A percentile compares a stretch with the other conserved stretches of the same genome.
These are phyloP conservation scores for Peronospora destructor DNA, from an alignment of 352 stramenopile species.

Conservation along the genomic window DNA sequence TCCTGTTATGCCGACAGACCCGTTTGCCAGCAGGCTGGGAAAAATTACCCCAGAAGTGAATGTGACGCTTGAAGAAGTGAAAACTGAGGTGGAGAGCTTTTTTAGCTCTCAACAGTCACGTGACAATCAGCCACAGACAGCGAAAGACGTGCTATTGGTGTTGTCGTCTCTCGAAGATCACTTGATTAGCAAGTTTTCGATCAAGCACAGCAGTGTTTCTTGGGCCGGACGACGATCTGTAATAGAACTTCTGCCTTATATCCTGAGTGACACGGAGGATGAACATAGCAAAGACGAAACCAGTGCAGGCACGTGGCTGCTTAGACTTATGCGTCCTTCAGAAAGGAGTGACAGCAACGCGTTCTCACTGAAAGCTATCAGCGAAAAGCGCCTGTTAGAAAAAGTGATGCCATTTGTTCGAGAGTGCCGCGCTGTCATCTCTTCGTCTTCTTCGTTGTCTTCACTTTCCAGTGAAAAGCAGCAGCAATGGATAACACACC, in stretches of 20 bases:
- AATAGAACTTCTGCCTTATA: conserved; percentile 20
- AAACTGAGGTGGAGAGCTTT: conserved; percentile 27
- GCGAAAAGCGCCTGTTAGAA: conserved; percentile 16
- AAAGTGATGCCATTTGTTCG: conserved; percentile 26
- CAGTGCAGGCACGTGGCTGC: conserved; percentile 11
- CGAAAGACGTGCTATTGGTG: conserved; percentile 31
- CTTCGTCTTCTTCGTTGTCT: conserved; percentile 20
- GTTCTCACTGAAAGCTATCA: neutral
- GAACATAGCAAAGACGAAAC: conserved; percentile 3
- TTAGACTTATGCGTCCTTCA: conserved; percentile 5
- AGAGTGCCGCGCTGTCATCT: conserved; percentile 21
- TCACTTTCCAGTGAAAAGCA: conserved; percentile 25
- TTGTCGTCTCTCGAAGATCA: conserved; percentile 36
- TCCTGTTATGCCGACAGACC: conserved; percentile 18
- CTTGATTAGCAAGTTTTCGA: conserved; percentile 18
- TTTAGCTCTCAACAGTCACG: conserved; percentile 13
- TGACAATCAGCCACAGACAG: conserved; percentile 13
- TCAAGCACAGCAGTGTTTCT: conserved; percentile 1
- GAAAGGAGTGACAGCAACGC: neutral
- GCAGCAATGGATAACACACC: conserved; percentile 28
- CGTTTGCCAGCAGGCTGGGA: conserved; percentile 11
- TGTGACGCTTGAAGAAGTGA: conserved; percentile 24
- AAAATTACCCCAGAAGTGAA: conserved; percentile 15
- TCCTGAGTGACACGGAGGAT: conserved; percentile 9
- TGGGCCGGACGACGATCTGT: conserved; percentile 24